Conservation (phyloP, 208 protist genomes). For the Trypanosoma avium region DNA sequence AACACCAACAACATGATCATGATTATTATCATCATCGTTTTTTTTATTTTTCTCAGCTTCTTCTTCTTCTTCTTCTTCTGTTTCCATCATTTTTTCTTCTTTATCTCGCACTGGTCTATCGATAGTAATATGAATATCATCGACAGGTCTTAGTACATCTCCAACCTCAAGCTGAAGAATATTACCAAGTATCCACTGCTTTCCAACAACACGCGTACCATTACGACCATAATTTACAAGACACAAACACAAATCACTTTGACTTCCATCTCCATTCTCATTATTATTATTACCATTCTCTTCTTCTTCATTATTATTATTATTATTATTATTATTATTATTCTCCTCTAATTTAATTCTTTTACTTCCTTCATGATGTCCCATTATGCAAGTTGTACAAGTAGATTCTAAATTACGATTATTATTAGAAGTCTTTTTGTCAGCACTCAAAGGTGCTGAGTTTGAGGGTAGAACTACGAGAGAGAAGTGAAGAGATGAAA, state of each 20-base stretch:
- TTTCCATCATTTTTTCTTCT: background rate
- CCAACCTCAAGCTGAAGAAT: constrained; percentile 35
- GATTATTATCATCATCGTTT: too few species aligned
- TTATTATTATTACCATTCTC: constrained; percentile 10
- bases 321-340: too few species aligned
- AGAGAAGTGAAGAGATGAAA: constrained; percentile 62
- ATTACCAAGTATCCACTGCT: constrained; percentile 42
- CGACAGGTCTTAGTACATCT: constrained; percentile 37
- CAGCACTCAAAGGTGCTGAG: background rate
- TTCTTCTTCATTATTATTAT: too few species aligned
- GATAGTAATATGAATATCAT: constrained; percentile 33
- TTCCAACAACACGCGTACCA: constrained; percentile 45
- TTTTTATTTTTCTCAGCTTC: constrained; percentile 30
- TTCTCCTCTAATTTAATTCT: too few species aligned
- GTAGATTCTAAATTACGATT: too few species aligned
- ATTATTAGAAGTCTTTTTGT: background rate
- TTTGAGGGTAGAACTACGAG: constrained; percentile 36
- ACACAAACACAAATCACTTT: constrained; percentile 37
- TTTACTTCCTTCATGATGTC: too few species aligned
- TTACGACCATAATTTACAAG: constrained; percentile 81
- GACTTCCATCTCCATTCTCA: constrained; percentile 2
- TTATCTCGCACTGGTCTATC: background rate
- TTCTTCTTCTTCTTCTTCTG: background rate
- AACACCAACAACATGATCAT: too few species aligned
- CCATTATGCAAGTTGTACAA: too few species aligned